Percentiles rank a stretch among this genome's conserved stretches.
Conservation (phyloP, 192 early-diverging fungal species). For the Chytriomyces sp. region DNA sequence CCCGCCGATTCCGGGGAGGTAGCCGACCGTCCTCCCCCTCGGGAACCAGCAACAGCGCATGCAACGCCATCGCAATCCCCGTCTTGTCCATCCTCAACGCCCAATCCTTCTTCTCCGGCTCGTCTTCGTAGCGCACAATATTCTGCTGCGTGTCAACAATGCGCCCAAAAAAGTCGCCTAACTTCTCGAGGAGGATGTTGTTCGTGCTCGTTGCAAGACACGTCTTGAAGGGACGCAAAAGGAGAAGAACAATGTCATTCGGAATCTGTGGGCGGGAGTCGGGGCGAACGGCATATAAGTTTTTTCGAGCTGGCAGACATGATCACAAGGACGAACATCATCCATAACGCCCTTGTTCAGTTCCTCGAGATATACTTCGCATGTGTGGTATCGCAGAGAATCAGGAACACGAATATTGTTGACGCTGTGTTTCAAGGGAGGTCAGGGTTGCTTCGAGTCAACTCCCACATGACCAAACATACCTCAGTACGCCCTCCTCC, state of each 20-base stretch:
- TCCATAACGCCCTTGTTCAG: constrained; percentile 62
- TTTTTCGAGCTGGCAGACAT: no score
- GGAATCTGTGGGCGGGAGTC: background rate
- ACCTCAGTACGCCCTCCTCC: constrained; percentile 65
- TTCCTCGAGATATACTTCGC: constrained; percentile 74
- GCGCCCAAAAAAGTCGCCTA: constrained; percentile 2
- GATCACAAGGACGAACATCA: constrained; percentile 37
- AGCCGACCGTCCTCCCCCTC: background rate
- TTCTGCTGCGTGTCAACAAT: constrained; percentile 4
- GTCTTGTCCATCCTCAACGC: background rate
- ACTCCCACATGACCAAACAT: constrained; percentile 31
- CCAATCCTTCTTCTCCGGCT: constrained; percentile 27
- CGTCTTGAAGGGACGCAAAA: constrained; percentile 57
- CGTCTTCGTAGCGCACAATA: constrained; percentile 24
- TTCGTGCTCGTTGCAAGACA: constrained; percentile 52
- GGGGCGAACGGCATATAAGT: no score
- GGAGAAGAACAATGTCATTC: constrained; percentile 34
- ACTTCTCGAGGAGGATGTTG: constrained; percentile 46
- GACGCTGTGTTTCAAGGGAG: constrained; percentile 42
- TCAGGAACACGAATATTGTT: constrained; percentile 65
- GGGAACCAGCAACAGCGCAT: background rate
- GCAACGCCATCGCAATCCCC: background rate
- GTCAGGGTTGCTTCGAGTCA: background rate
- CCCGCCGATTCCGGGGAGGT: background rate
- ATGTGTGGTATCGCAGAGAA: constrained; percentile 69